A percentile compares a stretch with the other conserved stretches of the same genome.
Conservation (phyloP, 768 basidiomycete genomes). For the Lyophyllum semitale region DNA sequence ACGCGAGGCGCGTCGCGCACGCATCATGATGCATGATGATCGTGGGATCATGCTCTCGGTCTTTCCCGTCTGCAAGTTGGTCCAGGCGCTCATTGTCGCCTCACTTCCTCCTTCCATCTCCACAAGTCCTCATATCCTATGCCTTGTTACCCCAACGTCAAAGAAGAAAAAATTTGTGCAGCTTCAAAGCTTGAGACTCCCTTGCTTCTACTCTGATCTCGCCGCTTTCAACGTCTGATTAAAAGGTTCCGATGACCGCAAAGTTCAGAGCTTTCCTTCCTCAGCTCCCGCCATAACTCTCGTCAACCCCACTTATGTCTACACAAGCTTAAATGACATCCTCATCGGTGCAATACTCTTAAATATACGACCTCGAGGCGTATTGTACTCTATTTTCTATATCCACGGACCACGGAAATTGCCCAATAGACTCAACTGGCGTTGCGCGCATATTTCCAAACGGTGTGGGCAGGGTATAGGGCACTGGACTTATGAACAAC, state of each 20-base stretch:
- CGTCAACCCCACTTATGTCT: background rate
- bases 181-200: background rate
- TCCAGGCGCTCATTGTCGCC: too few relatives aligned
- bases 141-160: too few relatives aligned
- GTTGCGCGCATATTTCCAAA: background rate
- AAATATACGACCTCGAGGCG: background rate
- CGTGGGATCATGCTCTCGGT: too few relatives aligned
- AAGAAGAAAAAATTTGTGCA: background rate
- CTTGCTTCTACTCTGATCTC: background rate
- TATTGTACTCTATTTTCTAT: background rate
- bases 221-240: background rate
- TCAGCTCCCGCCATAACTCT: background rate
- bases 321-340: background rate
- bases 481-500: background rate
- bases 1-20: too few relatives aligned
- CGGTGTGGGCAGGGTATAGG: background rate
- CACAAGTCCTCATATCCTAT: too few relatives aligned
- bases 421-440: background rate
- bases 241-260: background rate
- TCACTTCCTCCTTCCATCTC: too few relatives aligned
- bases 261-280: too few relatives aligned
- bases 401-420: constrained; percentile 13
- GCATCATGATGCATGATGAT: too few relatives aligned
- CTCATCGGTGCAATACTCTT: background rate
- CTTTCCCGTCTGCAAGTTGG: too few relatives aligned